Evolutionary conservation across 208 protist genomes (phyloP).

Genomic region (Trypanosoma cruzi): DNA sequence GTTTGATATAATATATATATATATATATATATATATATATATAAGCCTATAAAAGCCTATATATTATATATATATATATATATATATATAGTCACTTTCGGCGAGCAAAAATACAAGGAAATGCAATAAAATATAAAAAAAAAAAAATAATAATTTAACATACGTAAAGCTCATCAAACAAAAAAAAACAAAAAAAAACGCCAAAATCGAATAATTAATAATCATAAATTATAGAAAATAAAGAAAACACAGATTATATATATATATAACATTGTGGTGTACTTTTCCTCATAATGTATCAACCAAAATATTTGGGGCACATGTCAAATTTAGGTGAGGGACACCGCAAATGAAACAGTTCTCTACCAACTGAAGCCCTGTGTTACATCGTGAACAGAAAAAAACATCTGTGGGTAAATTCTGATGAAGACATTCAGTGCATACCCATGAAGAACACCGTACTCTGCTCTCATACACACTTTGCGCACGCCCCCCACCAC

Average conservation of each 20-base stretch:
- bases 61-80: too few relatives aligned
- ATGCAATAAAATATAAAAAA: too few relatives aligned
- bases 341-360: conserved; percentile 48
- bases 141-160: too few relatives aligned
- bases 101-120: conserved; percentile 11
- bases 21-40: conserved; percentile 9
- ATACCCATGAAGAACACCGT: conserved; percentile 52
- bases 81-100: not conserved
- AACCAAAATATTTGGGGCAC: not conserved
- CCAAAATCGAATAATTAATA: too few relatives aligned
- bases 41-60: too few relatives aligned
- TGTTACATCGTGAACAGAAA: conserved; percentile 51
- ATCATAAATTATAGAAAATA: too few relatives aligned
- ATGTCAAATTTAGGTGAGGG: conserved; percentile 45
- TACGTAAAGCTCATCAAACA: too few relatives aligned
- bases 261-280: too few relatives aligned
- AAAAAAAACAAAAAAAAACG: too few relatives aligned
- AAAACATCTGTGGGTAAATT: conserved; percentile 78
- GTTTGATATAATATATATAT: conserved; percentile 19
- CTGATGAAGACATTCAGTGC: conserved; percentile 37
- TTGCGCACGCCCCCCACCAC: conserved; percentile 43
- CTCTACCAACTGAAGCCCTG: conserved; percentile 40
- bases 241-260: too few relatives aligned
- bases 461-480: conserved; percentile 58
- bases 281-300: not conserved